Percentiles rank a stretch among this genome's conserved stretches.
Conservation (phyloP, 2,329 filamentous ascomycete genomes). For the Alternaria sp. region DNA sequence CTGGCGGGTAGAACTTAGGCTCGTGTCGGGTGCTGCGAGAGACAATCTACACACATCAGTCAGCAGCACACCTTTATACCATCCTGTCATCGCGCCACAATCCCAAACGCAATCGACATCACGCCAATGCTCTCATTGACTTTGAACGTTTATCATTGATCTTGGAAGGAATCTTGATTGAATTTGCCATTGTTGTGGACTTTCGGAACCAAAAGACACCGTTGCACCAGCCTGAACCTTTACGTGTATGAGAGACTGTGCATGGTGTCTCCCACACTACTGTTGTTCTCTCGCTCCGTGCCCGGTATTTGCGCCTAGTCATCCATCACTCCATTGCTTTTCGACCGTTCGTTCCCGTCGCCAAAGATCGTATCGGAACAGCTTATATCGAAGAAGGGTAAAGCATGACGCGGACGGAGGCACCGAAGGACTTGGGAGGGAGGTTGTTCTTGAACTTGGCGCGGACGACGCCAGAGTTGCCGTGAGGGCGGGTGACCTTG, state of each 20-base stretch:
- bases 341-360: constrained; percentile 39
- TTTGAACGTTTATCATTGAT: constrained; percentile 52
- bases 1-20: not conserved
- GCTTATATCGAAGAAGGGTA: constrained; percentile 96
- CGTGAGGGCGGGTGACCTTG: constrained; percentile 94
- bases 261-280: constrained; percentile 39
- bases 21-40: not conserved
- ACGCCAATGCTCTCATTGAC: constrained; percentile 5
- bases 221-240: constrained; percentile 51
- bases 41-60: not conserved
- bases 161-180: constrained; percentile 51
- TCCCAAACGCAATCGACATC: constrained; percentile 3
- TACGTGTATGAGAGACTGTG: constrained; percentile 42
- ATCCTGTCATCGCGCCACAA: not conserved
- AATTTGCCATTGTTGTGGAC: constrained; percentile 50
- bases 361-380: constrained; percentile 40
- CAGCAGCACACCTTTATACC: not conserved
- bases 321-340: constrained; percentile 38
- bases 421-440: constrained; percentile 86
- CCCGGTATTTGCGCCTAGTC: constrained; percentile 40
- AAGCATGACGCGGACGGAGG: constrained; percentile 95
- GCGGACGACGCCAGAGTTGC: constrained; percentile 97
- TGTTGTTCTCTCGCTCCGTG: constrained; percentile 44
- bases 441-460: constrained; percentile 97
- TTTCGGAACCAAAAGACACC: constrained; percentile 50